Conservation (phyloP, 177 flowering plant species). For the Vitis hybrid region DNA sequence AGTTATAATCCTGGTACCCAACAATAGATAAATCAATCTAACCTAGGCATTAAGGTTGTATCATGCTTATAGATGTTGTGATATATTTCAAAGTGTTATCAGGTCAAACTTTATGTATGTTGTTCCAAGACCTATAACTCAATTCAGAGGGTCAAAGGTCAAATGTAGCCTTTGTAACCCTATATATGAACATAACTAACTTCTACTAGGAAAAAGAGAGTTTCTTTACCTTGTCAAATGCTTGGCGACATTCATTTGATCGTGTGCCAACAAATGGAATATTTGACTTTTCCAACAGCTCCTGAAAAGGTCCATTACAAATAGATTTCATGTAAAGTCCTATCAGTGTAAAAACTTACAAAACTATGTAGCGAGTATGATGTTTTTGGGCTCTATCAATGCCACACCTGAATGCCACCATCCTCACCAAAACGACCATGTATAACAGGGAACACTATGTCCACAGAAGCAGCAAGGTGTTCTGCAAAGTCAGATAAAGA, state of each 20-base stretch:
- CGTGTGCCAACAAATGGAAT: constrained; percentile 88
- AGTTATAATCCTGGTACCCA: no score
- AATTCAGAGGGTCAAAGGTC: not conserved
- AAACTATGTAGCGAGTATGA: not conserved
- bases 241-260: constrained; percentile 67
- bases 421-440: constrained; percentile 97
- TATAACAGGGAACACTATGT: constrained; percentile 91
- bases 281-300: constrained; percentile 64
- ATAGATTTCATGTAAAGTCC: not conserved
- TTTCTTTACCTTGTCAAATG: constrained; percentile 83
- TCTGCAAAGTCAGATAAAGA: constrained; percentile 73
- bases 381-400: not conserved
- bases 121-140: no score
- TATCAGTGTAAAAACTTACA: not conserved
- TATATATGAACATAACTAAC: not conserved
- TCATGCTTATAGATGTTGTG: no score
- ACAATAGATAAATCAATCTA: no score
- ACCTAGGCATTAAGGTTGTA: no score
- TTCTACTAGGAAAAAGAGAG: not conserved
- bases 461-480: constrained; percentile 75
- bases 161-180: not conserved
- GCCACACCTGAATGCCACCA: constrained; percentile 83
- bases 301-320: constrained; percentile 43
- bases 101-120: not conserved
- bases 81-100: not conserved